These are phyloP conservation scores for Pseudopediastrum boryanum DNA, from an alignment of 139 green algal genomes.

Conservation along the genomic window DNA sequence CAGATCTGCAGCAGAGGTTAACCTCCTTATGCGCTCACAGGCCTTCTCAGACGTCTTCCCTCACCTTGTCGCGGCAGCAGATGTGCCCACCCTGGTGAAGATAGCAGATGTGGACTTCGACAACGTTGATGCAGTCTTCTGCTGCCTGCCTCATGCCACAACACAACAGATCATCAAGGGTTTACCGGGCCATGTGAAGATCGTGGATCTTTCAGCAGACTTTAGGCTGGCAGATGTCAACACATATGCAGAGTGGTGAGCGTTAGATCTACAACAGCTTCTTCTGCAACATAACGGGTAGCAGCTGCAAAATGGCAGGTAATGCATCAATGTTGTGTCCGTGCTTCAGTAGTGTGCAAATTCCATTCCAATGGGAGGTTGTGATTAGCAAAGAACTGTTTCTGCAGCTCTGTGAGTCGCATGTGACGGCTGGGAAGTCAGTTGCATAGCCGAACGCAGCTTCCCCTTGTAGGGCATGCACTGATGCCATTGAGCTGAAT, in stretches of 20 bases:
- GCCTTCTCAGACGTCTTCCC: constrained; percentile 91
- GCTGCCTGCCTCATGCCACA: constrained; percentile 97
- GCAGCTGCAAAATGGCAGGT: too few relatives aligned
- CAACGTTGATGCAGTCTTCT: constrained; percentile 93
- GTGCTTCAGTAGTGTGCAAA: too few relatives aligned
- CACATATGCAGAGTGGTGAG: constrained; percentile 92
- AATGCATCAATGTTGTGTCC: too few relatives aligned
- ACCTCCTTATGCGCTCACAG: constrained; percentile 44
- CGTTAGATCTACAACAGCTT: too few relatives aligned
- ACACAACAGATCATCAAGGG: constrained; percentile 89
- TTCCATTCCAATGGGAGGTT: too few relatives aligned
- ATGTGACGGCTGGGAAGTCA: too few relatives aligned
- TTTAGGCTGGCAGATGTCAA: constrained; percentile 88
- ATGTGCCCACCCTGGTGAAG: constrained; percentile 79
- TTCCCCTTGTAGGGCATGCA: too few relatives aligned
- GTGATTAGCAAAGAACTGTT: too few relatives aligned
- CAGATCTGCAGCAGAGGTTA: neutral
- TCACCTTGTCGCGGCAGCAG: constrained; percentile 76
- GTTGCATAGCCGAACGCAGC: too few relatives aligned
- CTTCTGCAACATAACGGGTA: too few relatives aligned
- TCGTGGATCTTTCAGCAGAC: constrained; percentile 97
- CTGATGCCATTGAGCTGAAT: too few relatives aligned
- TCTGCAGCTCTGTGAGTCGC: too few relatives aligned
- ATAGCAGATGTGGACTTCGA: constrained; percentile 88
- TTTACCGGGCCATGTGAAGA: constrained; percentile 85